Evolutionary conservation across 1,284 basidiomycete genomes (phyloP), one percentile per base, ranked within the genome.

Genomic region (Ustilago hordei): DNA sequence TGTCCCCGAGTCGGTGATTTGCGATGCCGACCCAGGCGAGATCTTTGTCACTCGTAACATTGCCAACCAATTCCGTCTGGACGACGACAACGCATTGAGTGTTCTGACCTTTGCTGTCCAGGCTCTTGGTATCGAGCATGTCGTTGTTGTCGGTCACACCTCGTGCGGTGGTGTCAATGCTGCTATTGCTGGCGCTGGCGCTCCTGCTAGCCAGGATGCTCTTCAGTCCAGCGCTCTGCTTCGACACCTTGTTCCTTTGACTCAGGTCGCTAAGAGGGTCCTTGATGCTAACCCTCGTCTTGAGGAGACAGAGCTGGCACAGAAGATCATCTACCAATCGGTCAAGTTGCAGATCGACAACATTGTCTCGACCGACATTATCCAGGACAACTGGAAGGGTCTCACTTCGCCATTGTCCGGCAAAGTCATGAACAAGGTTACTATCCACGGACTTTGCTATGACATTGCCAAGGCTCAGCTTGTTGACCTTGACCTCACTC

Each of bases 31-130:
- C 12, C 84, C 84, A 13, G 85, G 85, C 17, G 83, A 86, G 65
- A 79, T 86, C 65, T 86, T 85, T 64, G 78, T 80, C 41, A 79
- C 85, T 64, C 83, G 86, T 55, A 87, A 87, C 79, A 84, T 87
- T 31, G 87, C 87, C 36, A 86, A 87, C 69, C 86, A 87, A 75
- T 91, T 95, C 87, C 92, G 91, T 77, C 87, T 89, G 1, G 87
- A 92, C 70, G 95, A 98, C 86, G 90, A 91, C 81, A 94, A 91
- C 76, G 91, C 91, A 1, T 88, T 91, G 56, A 90, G 94, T 1
- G 93, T 94, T 2, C 89, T 98, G 70, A 89, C 91, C 8, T 98
- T 93, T 86, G 95, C 93, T 8, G 89, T 98, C 45, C 89, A 90
- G 75, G 88, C 90, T 78, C 88, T 97, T 66, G 92, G 92, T 64